These are phyloP conservation scores for Rhodotorula sp. DNA, from an alignment of 1,284 basidiomycete genomes.

Conservation along the genomic window DNA sequence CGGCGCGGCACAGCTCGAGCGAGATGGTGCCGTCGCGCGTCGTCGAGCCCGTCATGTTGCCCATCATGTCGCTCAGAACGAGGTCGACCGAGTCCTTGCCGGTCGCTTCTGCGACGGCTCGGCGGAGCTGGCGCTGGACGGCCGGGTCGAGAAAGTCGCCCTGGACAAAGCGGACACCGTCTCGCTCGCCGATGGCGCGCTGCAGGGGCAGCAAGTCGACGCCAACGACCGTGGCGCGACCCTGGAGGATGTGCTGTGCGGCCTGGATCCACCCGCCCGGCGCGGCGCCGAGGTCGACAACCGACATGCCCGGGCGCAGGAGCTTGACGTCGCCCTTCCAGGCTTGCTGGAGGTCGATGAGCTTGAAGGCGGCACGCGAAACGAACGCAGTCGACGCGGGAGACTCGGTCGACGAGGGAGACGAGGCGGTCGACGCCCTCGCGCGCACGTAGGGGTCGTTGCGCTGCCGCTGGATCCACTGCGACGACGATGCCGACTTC, in stretches of 20 bases:
- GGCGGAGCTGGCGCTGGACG: slow-evolving; percentile 6
- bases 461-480: slow-evolving; percentile 30
- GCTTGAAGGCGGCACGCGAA: slow-evolving; percentile 39
- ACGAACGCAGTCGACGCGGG: slow-evolving; percentile 18
- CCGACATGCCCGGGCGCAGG: slow-evolving; percentile 21
- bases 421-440: neutral
- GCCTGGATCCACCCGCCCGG: slow-evolving; percentile 42
- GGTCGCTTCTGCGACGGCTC: neutral
- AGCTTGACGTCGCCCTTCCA: slow-evolving; percentile 16
- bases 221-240: slow-evolving; percentile 24
- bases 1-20: slow-evolving; percentile 51
- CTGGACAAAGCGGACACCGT: slow-evolving; percentile 27
- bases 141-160: slow-evolving; percentile 37
- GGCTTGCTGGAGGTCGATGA: slow-evolving; percentile 33
- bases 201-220: slow-evolving; percentile 37
- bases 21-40: slow-evolving; percentile 50
- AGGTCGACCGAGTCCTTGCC: slow-evolving; percentile 47
- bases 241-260: slow-evolving; percentile 5
- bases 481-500: neutral
- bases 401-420: slow-evolving; percentile 4
- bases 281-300: slow-evolving; percentile 39
- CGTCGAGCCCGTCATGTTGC: slow-evolving; percentile 51
- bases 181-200: slow-evolving; percentile 5
- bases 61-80: slow-evolving; percentile 55
- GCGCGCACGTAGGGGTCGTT: slow-evolving; percentile 36